Base-by-base conservation (phyloP, 2,329 filamentous ascomycete species). In the Daldinia sp. region DNA sequence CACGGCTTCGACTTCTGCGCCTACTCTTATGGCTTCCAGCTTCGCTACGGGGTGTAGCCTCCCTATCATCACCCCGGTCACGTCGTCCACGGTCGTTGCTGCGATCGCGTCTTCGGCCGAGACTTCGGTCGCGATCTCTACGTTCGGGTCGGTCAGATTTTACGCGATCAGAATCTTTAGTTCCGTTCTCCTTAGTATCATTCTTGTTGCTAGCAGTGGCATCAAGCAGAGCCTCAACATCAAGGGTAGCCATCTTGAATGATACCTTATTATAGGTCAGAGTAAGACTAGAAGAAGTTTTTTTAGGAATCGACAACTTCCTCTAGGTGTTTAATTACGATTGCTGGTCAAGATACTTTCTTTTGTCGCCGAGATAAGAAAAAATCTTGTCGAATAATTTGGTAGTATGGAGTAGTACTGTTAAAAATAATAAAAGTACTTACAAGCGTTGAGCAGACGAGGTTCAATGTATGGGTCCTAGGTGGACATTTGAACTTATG, bases 191-290 rank as follows among this genome's bases (percentile, higher is more conserved):
- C 72, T 82, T 81, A 55, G 84, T 80, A 55, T 81, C 79, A 61
- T 77, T 76, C 63, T 82, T 79, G 69, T 83, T 82, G 75, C 88
- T 89, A 53, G 91, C 92, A 66, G 91, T 92, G 52, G 91, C 92
- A 79, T 97, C 93, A 71, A 97, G 88, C 68, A 97, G 86, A 69
- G 93, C 92, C 83, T 97, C 94, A 72, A 97, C 92, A 75, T 96
- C 93, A 71, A 84, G 76, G 59, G 77, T 80, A 53, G 81, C 77
- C 82, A 85, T 84, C 66, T 68, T 78, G 49, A 49, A 65, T 25
- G 13, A 32, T 15, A 59, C 45, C 49, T 48, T 63, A 17, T 35
- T n/a, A 39, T 39, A 58, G 64, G 47, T 48, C 39, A 41, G 54
- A 51, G 34, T n/a, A 23, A 56, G 54, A 17, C 15, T 29, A 47